Conservation (phyloP, 106 monocot genomes). For the Ottelia alismoides region DNA sequence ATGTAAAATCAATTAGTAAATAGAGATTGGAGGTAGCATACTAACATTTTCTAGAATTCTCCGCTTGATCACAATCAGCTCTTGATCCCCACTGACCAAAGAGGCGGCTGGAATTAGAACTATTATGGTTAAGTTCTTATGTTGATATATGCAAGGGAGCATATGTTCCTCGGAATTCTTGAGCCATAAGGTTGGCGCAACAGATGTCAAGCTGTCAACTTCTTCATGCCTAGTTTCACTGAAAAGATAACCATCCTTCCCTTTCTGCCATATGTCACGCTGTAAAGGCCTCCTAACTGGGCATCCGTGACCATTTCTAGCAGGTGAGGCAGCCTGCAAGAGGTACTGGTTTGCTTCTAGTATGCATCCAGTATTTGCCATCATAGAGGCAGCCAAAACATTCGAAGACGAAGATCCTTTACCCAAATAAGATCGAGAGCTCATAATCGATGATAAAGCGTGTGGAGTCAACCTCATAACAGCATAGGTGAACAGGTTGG, state of each 20-base stretch:
- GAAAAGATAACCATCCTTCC: conserved; percentile 82
- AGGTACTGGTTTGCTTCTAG: conserved; percentile 21
- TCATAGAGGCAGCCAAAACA: conserved; percentile 19
- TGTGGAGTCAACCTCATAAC: conserved; percentile 81
- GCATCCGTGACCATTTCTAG: conserved; percentile 23
- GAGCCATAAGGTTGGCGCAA: conserved; percentile 43
- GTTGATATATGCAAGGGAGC: conserved; percentile 73
- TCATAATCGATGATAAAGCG: conserved; percentile 52
- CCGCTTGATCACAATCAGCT: conserved; percentile 44
- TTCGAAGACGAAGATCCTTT: conserved; percentile 39
- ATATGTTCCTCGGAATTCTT: conserved; percentile 45
- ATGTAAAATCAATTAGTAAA: too few species aligned
- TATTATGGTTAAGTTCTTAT: conserved; percentile 61
- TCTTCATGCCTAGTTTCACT: conserved; percentile 36
- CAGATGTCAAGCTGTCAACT: conserved; percentile 25
- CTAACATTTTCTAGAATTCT: conserved; percentile 86
- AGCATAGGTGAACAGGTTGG: conserved; percentile 64
- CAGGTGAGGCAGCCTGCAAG: conserved; percentile 38
- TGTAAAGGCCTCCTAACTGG: conserved; percentile 54
- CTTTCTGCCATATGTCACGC: conserved; percentile 71
- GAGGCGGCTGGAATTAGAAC: conserved; percentile 68
- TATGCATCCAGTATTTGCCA: conserved; percentile 13
- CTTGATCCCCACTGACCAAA: conserved; percentile 55
- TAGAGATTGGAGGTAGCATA: too few species aligned
- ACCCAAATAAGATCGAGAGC: conserved; percentile 73